Percentiles rank a stretch among this genome's conserved stretches.
Conservation (phyloP, 2,329 filamentous ascomycete species). For the Hypoxylon sp. region DNA sequence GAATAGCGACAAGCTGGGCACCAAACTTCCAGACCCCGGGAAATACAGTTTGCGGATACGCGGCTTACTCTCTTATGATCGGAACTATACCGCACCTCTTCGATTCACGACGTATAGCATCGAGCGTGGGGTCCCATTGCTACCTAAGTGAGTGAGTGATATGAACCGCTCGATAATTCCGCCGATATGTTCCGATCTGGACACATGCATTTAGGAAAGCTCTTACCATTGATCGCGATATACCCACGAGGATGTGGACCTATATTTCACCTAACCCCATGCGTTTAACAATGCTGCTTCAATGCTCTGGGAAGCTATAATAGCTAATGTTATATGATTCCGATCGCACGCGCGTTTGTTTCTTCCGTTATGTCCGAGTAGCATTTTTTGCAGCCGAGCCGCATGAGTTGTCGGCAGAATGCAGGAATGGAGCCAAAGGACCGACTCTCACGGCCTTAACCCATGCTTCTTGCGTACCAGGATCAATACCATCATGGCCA, state of each 20-base stretch:
- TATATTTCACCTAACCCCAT: conserved; percentile 5
- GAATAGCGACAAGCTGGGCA: too few relatives aligned
- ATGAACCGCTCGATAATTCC: neutral
- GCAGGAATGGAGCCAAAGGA: conserved; percentile 37
- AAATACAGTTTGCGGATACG: too few relatives aligned
- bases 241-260: conserved; percentile 2
- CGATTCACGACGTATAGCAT: neutral
- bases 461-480: conserved; percentile 7
- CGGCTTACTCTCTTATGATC: neutral
- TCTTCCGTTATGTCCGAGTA: neutral
- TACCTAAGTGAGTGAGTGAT: too few relatives aligned
- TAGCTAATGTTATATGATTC: neutral
- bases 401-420: conserved; percentile 40
- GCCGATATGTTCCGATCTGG: neutral
- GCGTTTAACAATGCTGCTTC: conserved; percentile 3
- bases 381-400: conserved; percentile 29
- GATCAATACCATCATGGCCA: conserved; percentile 3
- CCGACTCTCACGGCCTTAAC: conserved; percentile 19
- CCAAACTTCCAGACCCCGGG: neutral
- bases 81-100: neutral
- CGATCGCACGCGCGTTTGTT: conserved; percentile 8
- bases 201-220: conserved; percentile 3
- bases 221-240: neutral
- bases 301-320: conserved; percentile 4
- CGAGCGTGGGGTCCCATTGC: neutral